These are phyloP conservation scores for Strobilomyces echinocephalus DNA, from an alignment of 768 basidiomycete genomes.

Conservation along the genomic window DNA sequence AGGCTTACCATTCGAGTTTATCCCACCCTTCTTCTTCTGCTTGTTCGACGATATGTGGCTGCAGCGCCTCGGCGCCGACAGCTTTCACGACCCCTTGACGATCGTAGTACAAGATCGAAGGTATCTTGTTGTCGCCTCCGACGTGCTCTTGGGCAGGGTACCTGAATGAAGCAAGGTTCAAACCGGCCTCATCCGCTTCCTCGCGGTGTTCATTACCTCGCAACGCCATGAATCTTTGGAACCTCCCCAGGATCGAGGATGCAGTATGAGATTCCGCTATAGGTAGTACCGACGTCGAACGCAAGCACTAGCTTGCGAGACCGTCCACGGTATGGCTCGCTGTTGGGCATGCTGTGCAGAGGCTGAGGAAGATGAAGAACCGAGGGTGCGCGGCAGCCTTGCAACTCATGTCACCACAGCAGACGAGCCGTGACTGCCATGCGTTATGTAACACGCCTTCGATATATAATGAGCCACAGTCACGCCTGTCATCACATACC, in stretches of 20 bases:
- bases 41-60: neutral
- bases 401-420: no score
- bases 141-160: constrained; percentile 44
- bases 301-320: constrained; percentile 41
- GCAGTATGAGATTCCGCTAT: no score
- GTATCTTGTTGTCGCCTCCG: constrained; percentile 40
- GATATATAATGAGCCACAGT: no score
- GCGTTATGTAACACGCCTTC: no score
- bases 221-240: constrained; percentile 28
- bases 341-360: constrained; percentile 18
- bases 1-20: constrained; percentile 3
- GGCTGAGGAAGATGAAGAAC: no score
- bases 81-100: constrained; percentile 35
- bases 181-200: neutral
- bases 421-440: no score
- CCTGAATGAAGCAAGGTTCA: constrained; percentile 18
- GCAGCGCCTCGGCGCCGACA: constrained; percentile 36
- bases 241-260: constrained; percentile 33
- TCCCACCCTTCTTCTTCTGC: constrained; percentile 6
- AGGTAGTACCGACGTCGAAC: constrained; percentile 44
- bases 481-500: no score
- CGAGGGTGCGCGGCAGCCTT: no score
- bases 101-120: constrained; percentile 36
- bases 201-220: no score
- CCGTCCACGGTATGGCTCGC: constrained; percentile 33